Percentiles rank a stretch among this genome's conserved stretches.
Conservation (phyloP, 352 stramenopile species). For the Pythium insidiosum region DNA sequence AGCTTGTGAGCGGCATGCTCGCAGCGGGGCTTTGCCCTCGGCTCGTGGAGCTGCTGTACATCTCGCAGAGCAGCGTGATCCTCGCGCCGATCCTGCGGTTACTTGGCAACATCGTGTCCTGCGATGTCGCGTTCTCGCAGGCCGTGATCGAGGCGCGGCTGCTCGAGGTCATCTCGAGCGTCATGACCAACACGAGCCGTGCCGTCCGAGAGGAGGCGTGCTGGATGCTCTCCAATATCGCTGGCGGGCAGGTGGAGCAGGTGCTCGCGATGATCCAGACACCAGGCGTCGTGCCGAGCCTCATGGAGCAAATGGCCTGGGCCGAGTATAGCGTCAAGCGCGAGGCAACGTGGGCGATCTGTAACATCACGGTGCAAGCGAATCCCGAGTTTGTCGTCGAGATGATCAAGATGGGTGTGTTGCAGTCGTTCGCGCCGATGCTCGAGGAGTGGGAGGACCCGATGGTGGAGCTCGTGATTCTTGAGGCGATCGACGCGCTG, state of each 20-base stretch:
- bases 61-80: constrained; percentile 80
- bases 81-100: constrained; percentile 67
- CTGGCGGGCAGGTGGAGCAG: constrained; percentile 61
- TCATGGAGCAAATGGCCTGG: constrained; percentile 85
- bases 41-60: constrained; percentile 77
- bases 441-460: constrained; percentile 82
- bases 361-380: constrained; percentile 77
- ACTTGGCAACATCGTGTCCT: constrained; percentile 78
- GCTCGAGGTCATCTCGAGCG: constrained; percentile 72
- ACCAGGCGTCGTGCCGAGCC: constrained; percentile 43
- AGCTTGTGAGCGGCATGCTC: constrained; percentile 57
- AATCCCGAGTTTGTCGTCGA: constrained; percentile 47
- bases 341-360: constrained; percentile 82
- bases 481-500: constrained; percentile 70
- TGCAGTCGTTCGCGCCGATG: constrained; percentile 64
- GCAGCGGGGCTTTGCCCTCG: constrained; percentile 49
- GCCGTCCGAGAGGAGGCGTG: constrained; percentile 77
- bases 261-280: constrained; percentile 70
- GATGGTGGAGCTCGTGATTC: constrained; percentile 79
- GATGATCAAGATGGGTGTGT: constrained; percentile 61
- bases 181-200: constrained; percentile 75
- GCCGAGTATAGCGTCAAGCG: constrained; percentile 80
- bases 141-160: constrained; percentile 72
- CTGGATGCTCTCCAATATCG: constrained; percentile 86
- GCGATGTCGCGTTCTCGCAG: constrained; percentile 65